Conservation (phyloP, 73 alveolate species). For the Blepharisma stoltei region DNA sequence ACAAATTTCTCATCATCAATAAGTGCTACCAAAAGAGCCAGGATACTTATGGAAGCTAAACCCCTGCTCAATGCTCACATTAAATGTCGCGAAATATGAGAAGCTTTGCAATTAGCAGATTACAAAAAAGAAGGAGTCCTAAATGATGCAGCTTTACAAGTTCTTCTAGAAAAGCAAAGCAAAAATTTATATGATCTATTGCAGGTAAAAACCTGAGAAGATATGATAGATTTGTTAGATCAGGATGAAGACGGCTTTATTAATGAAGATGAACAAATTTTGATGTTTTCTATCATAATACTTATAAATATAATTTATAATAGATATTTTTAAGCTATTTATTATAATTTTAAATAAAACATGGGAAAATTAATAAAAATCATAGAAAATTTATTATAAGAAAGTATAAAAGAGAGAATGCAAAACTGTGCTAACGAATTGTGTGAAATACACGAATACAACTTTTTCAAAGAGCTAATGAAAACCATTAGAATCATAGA, state of each 20-base stretch:
- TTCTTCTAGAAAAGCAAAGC: conserved; percentile 72
- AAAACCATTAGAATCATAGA: conserved; percentile 43
- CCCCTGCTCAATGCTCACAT: conserved; percentile 59
- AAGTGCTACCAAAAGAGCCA: conserved; percentile 25
- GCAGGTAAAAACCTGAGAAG: conserved; percentile 65
- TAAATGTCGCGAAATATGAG: conserved; percentile 80
- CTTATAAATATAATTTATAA: too few species aligned
- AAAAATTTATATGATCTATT: conserved; percentile 64
- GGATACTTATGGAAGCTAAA: conserved; percentile 36
- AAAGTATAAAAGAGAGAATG: conserved; percentile 70
- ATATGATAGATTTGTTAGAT: conserved; percentile 73
- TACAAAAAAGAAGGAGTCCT: conserved; percentile 83
- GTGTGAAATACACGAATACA: conserved; percentile 66
- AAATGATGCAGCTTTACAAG: conserved; percentile 78
- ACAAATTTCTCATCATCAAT: conserved; percentile 15
- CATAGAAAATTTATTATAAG: too few species aligned
- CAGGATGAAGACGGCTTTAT: conserved; percentile 82
- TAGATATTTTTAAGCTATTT: too few species aligned
- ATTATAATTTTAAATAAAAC: too few species aligned
- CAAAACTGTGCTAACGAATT: conserved; percentile 68
- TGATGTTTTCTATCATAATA: conserved; percentile 68
- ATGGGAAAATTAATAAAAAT: too few species aligned
- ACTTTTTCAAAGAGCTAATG: conserved; percentile 72
- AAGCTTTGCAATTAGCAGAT: conserved; percentile 78
- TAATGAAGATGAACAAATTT: conserved; percentile 83